A percentile compares a stretch with the other conserved stretches of the same genome.
Conservation (phyloP, 768 basidiomycete genomes). For the Tricholomella constricta region DNA sequence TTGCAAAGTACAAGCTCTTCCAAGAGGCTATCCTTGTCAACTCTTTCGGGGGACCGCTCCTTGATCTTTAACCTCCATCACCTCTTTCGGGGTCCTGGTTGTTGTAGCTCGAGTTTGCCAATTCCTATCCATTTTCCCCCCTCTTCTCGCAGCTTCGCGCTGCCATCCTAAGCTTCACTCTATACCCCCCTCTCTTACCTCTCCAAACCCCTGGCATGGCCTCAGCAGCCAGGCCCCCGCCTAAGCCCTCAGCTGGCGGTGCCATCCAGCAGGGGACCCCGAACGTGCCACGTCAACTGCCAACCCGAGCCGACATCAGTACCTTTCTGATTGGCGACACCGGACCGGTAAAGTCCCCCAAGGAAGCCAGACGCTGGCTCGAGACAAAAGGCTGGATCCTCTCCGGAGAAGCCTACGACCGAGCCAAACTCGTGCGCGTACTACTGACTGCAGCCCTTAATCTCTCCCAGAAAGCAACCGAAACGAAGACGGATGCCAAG, state of each 20-base stretch:
- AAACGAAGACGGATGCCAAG: not conserved
- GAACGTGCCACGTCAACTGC: not conserved
- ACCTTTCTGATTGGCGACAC: not conserved
- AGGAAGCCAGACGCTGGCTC: not conserved
- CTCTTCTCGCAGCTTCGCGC: no score
- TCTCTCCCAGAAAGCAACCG: not conserved
- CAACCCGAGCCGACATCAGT: not conserved
- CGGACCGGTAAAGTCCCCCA: not conserved
- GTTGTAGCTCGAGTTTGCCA: not conserved
- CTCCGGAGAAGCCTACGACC: not conserved
- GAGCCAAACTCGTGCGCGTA: not conserved
- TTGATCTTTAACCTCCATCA: not conserved
- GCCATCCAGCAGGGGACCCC: no score
- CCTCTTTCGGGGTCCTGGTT: not conserved
- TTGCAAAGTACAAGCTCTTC: no score
- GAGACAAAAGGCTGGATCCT: not conserved
- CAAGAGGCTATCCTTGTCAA: no score
- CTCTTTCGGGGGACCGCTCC: not conserved
- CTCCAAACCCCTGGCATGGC: no score
- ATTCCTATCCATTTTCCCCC: not conserved
- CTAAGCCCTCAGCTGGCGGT: no score
- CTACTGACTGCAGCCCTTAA: not conserved
- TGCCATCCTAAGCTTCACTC: no score
- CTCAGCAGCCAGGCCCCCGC: no score
- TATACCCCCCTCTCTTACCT: no score